These are phyloP conservation scores for Colletotrichum somersetense DNA, from an alignment of 2,329 filamentous ascomycete genomes.

Conservation along the genomic window DNA sequence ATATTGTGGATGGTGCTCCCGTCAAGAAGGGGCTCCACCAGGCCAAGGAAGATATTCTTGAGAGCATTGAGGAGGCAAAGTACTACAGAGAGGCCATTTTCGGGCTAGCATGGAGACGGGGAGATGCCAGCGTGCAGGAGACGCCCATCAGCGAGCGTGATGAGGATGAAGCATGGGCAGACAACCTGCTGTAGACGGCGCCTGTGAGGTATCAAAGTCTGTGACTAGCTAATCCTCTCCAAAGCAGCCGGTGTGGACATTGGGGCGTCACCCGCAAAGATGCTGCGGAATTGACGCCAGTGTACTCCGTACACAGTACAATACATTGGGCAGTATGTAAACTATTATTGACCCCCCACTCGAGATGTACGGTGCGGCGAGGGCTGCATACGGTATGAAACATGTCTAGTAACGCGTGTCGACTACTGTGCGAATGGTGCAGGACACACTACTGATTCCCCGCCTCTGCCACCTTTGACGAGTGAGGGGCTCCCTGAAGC, in stretches of 20 bases:
- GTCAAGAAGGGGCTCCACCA: conserved; percentile 83
- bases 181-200: conserved; percentile 35
- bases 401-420: not conserved
- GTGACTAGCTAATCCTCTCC: not conserved
- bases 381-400: too few species aligned
- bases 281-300: not conserved
- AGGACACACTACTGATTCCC: not conserved
- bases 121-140: conserved; percentile 21
- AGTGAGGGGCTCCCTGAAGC: conserved; percentile 31
- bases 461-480: not conserved
- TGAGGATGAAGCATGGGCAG: conserved; percentile 41
- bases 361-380: not conserved
- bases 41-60: conserved; percentile 89
- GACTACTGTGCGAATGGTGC: conserved; percentile 4
- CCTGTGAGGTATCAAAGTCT: not conserved
- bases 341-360: not conserved
- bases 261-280: not conserved
- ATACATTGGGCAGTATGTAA: too few species aligned
- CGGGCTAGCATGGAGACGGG: conserved; percentile 47
- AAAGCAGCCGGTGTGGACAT: not conserved
- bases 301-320: too few species aligned
- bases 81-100: conserved; percentile 85
- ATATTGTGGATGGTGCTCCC: conserved; percentile 73
- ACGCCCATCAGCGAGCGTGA: conserved; percentile 40
- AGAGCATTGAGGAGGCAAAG: conserved; percentile 92